Evolutionary conservation across 495 filamentous ascomycete genomes (phyloP).

Genomic region (Aspergillus baeticus): DNA sequence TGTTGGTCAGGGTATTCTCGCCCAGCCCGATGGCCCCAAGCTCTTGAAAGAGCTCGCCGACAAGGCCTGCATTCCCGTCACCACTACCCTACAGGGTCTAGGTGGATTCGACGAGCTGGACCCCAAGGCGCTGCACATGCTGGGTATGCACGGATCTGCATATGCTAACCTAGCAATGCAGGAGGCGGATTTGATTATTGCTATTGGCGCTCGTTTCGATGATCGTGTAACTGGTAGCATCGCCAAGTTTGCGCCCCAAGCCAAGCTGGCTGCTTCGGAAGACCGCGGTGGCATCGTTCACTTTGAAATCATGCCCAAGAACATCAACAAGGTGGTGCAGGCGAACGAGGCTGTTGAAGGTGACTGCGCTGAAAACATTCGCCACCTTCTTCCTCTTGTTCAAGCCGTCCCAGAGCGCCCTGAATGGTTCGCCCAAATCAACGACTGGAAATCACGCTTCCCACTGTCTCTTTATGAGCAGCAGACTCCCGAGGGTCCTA

Average conservation of each 20-base stretch:
- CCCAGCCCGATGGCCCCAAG: conserved; percentile 47
- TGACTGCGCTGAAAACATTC: conserved; percentile 66
- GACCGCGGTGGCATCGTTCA: conserved; percentile 61
- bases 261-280: conserved; percentile 53
- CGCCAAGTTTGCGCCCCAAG: conserved; percentile 56
- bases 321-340: conserved; percentile 64
- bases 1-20: conserved; percentile 58
- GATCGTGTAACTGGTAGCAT: conserved; percentile 58
- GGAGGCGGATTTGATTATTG: conserved; percentile 62
- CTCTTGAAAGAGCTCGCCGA: conserved; percentile 56
- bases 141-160: conserved; percentile 63
- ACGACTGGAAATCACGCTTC: conserved; percentile 83
- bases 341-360: conserved; percentile 60
- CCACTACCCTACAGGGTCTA: conserved; percentile 64
- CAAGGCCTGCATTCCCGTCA: conserved; percentile 59
- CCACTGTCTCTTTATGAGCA: conserved; percentile 74
- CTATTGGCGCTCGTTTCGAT: conserved; percentile 61
- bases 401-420: conserved; percentile 61
- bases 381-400: conserved; percentile 67
- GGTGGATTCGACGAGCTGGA: conserved; percentile 62
- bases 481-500: conserved; percentile 65
- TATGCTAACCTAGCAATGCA: conserved; percentile 67
- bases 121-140: conserved; percentile 58
- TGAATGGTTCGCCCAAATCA: conserved; percentile 86
- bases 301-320: conserved; percentile 64